Base-by-base conservation (phyloP, 192 early-diverging fungal genomes). In the Mortierella claussenii region DNA sequence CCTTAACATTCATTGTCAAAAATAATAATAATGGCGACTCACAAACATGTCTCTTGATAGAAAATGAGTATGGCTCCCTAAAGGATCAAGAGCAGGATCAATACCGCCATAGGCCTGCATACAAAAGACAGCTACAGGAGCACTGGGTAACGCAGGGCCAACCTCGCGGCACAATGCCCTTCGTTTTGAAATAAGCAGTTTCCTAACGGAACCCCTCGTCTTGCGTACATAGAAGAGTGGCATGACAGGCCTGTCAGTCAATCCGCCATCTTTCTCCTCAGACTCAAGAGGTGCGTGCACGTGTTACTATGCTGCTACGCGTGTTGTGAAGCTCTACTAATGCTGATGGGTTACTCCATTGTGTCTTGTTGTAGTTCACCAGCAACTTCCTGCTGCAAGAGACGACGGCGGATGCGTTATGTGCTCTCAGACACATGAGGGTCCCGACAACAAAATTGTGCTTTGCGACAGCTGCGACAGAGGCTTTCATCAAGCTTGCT, bases 401-500 rank as follows among this genome's bases (percentile, higher is more conserved):
- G 73, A 76, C 23, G 73, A 67, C 23, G 44, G 45, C 15, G 65
- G 64, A n/a, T 76, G 73, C 20, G 53, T 67, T 8, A 48, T 76
- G 1, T 76, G 73, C 31, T 33, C 5, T 0, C 37, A 37, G 24
- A 37, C 18, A 12, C 12, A 55, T 34, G 47, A 57, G 7, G 53
- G 45, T 36, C 44, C 48, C 8, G 58, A 34, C 12, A 79, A 81
- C 28, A 60, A 62, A 43, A 62, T 81, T 23, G 74, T 81, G 2
- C 54, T 79, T 0, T 81, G 80, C 63, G 75, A 79, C 50, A 51
- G 44, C 4, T 81, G 80, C 49, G 68, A 68, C 45, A 51, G 80
- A 26, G 63, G 68, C 9, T 81, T 65, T 34, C 80, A 81, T 42
- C 80, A 79, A 49, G 67, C 44, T 20, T 81, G 80, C 18, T 65